Conservation (phyloP, 2,329 filamentous ascomycete species). For the Colletotrichum camelliae region DNA sequence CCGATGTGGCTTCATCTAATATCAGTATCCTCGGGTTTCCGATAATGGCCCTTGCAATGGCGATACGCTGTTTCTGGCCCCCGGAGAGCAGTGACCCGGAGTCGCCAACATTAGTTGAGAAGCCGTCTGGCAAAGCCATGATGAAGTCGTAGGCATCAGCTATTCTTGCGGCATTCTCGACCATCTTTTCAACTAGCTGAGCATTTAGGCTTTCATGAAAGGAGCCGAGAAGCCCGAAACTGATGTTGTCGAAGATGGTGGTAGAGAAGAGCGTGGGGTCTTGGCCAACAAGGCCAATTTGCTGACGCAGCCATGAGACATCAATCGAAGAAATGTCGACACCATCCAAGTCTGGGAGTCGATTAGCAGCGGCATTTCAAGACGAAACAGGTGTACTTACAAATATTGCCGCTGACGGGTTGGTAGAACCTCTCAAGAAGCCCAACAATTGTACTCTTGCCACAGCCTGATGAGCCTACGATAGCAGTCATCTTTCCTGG, state of each 20-base stretch:
- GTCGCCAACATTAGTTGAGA: constrained; percentile 92
- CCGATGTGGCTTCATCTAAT: constrained; percentile 93
- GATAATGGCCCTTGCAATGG: constrained; percentile 89
- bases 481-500: constrained; percentile 92
- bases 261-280: constrained; percentile 91
- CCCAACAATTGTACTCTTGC: constrained; percentile 93
- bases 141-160: constrained; percentile 97
- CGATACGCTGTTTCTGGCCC: constrained; percentile 96
- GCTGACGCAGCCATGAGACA: constrained; percentile 87
- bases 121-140: constrained; percentile 79
- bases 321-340: constrained; percentile 83
- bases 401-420: constrained; percentile 79
- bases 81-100: constrained; percentile 91
- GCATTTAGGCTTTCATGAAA: constrained; percentile 70
- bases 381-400: no score
- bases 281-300: constrained; percentile 91
- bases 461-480: constrained; percentile 91
- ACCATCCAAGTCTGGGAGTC: constrained; percentile 68
- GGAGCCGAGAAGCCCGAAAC: constrained; percentile 89
- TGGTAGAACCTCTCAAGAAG: constrained; percentile 96
- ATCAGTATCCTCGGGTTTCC: constrained; percentile 93
- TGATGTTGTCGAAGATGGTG: constrained; percentile 88
- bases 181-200: constrained; percentile 72
- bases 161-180: constrained; percentile 83
- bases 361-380: no score